Conservation (phyloP, 139 green algal genomes). For the Coelastrella sp. region DNA sequence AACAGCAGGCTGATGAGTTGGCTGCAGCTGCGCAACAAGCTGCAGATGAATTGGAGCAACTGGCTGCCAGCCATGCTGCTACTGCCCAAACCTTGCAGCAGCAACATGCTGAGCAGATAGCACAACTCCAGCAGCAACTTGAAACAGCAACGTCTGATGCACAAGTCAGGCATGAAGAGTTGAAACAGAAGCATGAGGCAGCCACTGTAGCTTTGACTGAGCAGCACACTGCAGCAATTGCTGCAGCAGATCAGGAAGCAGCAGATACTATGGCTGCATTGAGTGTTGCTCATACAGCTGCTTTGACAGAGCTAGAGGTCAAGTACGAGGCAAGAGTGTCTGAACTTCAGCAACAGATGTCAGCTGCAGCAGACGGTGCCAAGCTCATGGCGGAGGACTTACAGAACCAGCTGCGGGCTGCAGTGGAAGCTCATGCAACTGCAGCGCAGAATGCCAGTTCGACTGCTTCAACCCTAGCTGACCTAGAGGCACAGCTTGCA, state of each 20-base stretch:
- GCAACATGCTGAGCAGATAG: not conserved
- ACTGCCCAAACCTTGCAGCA: not conserved
- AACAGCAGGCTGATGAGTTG: conserved; percentile 11
- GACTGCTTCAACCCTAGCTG: not conserved
- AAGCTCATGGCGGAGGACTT: not conserved
- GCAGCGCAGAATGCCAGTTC: not conserved
- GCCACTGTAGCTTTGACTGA: not conserved
- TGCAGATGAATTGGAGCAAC: not conserved
- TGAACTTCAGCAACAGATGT: not conserved
- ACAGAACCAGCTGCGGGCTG: not conserved
- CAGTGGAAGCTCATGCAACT: not conserved
- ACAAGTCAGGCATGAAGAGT: not conserved
- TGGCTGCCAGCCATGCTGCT: not conserved
- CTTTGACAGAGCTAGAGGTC: not conserved
- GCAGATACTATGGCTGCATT: not conserved
- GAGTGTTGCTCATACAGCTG: conserved; percentile 18
- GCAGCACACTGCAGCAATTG: not conserved
- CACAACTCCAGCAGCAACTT: not conserved
- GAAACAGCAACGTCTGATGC: not conserved
- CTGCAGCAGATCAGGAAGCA: not conserved
- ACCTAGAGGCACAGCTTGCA: conserved; percentile 3
- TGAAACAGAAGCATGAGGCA: not conserved
- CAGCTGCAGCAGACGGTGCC: not conserved
- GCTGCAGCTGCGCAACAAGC: not conserved
- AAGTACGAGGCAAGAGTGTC: not conserved